These are phyloP conservation scores for Acrocalymma vagum DNA, from an alignment of 2,329 filamentous ascomycete species.

Conservation along the genomic window DNA sequence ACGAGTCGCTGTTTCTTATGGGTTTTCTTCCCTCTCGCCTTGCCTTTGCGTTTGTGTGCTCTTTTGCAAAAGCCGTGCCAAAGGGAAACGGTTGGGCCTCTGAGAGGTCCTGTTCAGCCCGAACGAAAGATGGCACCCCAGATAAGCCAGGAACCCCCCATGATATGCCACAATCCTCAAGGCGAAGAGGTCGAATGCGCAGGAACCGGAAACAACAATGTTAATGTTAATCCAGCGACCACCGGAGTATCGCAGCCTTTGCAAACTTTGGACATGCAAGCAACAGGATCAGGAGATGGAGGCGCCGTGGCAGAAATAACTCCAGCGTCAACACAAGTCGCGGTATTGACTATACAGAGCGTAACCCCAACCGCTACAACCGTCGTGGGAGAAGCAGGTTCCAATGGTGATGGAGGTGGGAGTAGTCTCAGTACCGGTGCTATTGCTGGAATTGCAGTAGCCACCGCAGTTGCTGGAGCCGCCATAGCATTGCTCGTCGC, in stretches of 20 bases:
- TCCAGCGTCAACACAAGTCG: not conserved
- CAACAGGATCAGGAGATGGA: not conserved
- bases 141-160: not conserved
- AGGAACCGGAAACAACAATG: not conserved
- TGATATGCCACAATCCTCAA: not conserved
- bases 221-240: not conserved
- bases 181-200: not conserved
- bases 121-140: not conserved
- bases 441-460: conserved; percentile 30
- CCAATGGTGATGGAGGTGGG: not conserved
- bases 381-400: not conserved
- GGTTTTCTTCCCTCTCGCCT: conserved; percentile 1
- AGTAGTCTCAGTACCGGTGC: conserved; percentile 20
- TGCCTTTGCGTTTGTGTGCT: not conserved
- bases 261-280: not conserved
- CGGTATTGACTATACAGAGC: not conserved
- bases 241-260: not conserved
- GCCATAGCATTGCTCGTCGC: conserved; percentile 36
- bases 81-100: not conserved
- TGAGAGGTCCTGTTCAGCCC: not conserved
- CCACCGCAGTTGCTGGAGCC: conserved; percentile 34
- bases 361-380: not conserved
- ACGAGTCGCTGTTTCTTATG: not conserved
- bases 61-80: not conserved
- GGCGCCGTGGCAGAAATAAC: not conserved